Conservation (phyloP, 352 stramenopile genomes). For the Phytophthora litchii region DNA sequence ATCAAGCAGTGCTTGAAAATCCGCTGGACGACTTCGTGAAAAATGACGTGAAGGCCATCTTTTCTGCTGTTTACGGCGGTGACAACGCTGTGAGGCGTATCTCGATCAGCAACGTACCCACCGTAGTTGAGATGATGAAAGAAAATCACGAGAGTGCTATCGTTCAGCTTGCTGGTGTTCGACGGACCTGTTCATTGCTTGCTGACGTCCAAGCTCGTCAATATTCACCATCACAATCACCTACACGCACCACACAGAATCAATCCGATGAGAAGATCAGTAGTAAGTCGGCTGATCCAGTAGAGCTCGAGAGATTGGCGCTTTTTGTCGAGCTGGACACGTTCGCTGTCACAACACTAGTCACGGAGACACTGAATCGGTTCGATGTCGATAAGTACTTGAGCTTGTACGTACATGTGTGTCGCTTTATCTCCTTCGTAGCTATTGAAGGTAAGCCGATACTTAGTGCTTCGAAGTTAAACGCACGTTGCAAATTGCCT, state of each 20-base stretch:
- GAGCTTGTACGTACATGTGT: slow-evolving; percentile 62
- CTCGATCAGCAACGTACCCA: slow-evolving; percentile 52
- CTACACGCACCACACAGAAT: slow-evolving; percentile 11
- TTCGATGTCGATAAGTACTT: slow-evolving; percentile 67
- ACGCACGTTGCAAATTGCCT: neutral
- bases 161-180: slow-evolving; percentile 60
- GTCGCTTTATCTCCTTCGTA: slow-evolving; percentile 68
- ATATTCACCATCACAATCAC: slow-evolving; percentile 27
- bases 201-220: slow-evolving; percentile 33
- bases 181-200: slow-evolving; percentile 60
- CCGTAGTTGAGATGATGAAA: slow-evolving; percentile 67
- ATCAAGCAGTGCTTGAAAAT: slow-evolving; percentile 59
- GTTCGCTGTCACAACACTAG: slow-evolving; percentile 41
- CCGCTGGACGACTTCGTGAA: slow-evolving; percentile 75
- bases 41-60: slow-evolving; percentile 79
- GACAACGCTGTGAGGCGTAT: slow-evolving; percentile 76
- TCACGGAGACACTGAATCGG: slow-evolving; percentile 46
- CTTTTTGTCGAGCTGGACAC: slow-evolving; percentile 56
- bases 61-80: slow-evolving; percentile 67
- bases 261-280: slow-evolving; percentile 5
- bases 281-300: slow-evolving; percentile 7
- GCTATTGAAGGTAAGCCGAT: slow-evolving; percentile 45
- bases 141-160: slow-evolving; percentile 66
- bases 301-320: slow-evolving; percentile 20
- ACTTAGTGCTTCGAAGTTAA: neutral